These are phyloP conservation scores for Yamadazyma siamensis DNA, from an alignment of 1,139 yeast species.

Conservation along the genomic window DNA sequence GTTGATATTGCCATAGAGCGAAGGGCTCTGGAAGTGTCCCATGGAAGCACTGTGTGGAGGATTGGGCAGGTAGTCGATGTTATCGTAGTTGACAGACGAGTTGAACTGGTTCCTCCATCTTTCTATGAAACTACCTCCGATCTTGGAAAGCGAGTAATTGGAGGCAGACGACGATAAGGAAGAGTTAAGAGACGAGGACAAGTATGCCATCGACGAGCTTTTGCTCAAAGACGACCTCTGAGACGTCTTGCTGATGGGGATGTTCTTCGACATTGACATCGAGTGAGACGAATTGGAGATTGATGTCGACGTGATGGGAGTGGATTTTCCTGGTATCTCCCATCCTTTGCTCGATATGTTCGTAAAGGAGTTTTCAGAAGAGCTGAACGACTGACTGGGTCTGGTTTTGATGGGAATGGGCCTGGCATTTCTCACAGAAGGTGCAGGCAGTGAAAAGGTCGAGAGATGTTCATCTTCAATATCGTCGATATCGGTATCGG, in stretches of 20 bases:
- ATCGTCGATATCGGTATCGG: slow-evolving; percentile 12
- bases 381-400: slow-evolving; percentile 17
- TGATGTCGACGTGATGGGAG: slow-evolving; percentile 21
- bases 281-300: slow-evolving; percentile 11
- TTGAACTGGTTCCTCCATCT: slow-evolving; percentile 40
- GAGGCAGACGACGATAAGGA: slow-evolving; percentile 35
- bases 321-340: slow-evolving; percentile 42
- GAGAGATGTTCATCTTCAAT: slow-evolving; percentile 7
- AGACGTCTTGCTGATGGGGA: slow-evolving; percentile 12
- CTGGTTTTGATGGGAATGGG: slow-evolving; percentile 27
- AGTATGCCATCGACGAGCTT: slow-evolving; percentile 40
- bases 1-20: slow-evolving; percentile 17
- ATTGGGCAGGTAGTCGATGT: slow-evolving; percentile 13
- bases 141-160: slow-evolving; percentile 36
- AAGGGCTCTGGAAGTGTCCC: slow-evolving; percentile 3
- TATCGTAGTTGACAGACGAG: slow-evolving; percentile 11
- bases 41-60: slow-evolving; percentile 5
- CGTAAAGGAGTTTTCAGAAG: slow-evolving; percentile 31
- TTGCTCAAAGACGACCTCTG: slow-evolving; percentile 25
- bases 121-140: slow-evolving; percentile 48
- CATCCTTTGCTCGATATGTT: slow-evolving; percentile 35
- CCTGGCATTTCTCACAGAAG: slow-evolving; percentile 6
- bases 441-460: slow-evolving; percentile 7
- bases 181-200: slow-evolving; percentile 41
- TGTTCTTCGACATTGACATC: slow-evolving; percentile 16